These are phyloP conservation scores for Rubroboletus pulcherrimus DNA, from an alignment of 768 basidiomycete species.

Conservation along the genomic window DNA sequence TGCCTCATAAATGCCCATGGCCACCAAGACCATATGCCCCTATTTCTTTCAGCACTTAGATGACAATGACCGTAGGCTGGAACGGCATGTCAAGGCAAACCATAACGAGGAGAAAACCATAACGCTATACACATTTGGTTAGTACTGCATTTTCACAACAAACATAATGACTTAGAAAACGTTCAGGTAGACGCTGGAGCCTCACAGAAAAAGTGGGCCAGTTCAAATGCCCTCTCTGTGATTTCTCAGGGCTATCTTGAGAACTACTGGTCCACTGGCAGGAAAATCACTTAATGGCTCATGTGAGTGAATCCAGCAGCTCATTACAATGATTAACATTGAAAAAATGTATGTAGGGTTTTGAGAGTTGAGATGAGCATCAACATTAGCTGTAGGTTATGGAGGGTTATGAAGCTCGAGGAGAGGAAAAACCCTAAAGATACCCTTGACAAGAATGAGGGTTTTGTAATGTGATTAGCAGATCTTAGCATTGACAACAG, in stretches of 20 bases:
- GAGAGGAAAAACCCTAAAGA: no score
- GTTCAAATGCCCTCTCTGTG: not conserved
- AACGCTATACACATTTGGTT: not conserved
- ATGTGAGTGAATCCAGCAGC: not conserved
- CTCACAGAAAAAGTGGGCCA: not conserved
- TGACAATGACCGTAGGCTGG: not conserved
- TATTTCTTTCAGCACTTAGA: not conserved
- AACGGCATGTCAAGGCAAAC: not conserved
- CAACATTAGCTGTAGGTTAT: not conserved
- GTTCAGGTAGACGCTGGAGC: not conserved
- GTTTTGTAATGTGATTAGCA: no score
- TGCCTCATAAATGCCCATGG: not conserved
- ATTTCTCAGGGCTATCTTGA: not conserved
- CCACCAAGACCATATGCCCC: not conserved
- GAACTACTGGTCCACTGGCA: not conserved
- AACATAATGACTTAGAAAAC: not conserved
- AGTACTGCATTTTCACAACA: not conserved
- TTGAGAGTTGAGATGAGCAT: not conserved
- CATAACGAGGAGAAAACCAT: not conserved
- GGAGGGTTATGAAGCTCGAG: no score
- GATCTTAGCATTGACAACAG: no score
- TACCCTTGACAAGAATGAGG: no score
- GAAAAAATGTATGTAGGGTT: not conserved
- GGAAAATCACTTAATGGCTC: not conserved
- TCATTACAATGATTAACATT: not conserved